Conservation (phyloP, 2,329 filamentous ascomycete species). For the Aspergillus melleus region DNA sequence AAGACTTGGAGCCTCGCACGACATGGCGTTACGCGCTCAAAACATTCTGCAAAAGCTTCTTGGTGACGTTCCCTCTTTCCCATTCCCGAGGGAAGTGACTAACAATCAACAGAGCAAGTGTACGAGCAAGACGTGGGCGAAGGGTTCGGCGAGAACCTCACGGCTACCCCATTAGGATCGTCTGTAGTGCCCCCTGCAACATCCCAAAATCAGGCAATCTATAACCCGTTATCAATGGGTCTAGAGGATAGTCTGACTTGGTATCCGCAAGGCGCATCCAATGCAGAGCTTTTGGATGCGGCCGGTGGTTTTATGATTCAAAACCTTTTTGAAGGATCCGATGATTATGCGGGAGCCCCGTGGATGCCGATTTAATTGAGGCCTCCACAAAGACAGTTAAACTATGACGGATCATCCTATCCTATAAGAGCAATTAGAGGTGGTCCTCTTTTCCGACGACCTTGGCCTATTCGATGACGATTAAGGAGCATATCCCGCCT, state of each 20-base stretch:
- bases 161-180: conserved; percentile 4
- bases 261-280: conserved; percentile 18
- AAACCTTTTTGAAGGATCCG: conserved; percentile 15
- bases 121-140: neutral
- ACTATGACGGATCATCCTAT: no score
- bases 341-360: conserved; percentile 8
- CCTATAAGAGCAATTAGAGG: no score
- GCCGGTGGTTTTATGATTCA: conserved; percentile 21
- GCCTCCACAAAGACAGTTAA: no score
- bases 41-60: conserved; percentile 20
- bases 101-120: conserved; percentile 3
- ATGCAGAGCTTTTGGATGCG: conserved; percentile 21
- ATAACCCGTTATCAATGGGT: conserved; percentile 12
- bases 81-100: neutral
- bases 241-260: conserved; percentile 9
- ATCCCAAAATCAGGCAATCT: conserved; percentile 7
- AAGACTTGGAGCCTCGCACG: conserved; percentile 20
- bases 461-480: no score
- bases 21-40: conserved; percentile 20
- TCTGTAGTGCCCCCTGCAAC: conserved; percentile 3
- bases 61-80: conserved; percentile 2
- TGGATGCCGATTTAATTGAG: conserved; percentile 3
- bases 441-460: no score
- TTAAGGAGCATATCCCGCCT: no score
- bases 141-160: neutral